Evolutionary conservation across 768 basidiomycete species (phyloP).

Genomic region (Boletus pseudo-olivaceus): DNA sequence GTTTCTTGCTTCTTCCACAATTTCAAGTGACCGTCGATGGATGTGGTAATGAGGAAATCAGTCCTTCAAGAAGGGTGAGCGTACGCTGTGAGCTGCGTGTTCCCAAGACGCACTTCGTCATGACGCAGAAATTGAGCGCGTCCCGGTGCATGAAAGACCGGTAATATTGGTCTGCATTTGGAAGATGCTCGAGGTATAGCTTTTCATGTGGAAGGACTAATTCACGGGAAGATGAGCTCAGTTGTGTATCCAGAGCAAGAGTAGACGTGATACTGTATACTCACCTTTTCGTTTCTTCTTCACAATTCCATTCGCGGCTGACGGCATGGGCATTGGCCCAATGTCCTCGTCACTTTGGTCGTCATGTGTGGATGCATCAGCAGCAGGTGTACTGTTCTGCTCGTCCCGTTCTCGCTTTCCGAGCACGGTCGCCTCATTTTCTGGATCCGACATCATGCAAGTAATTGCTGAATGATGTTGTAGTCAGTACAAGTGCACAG

Average conservation of each 20-base stretch:
- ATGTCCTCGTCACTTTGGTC: constrained; percentile 72
- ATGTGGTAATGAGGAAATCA: constrained; percentile 91
- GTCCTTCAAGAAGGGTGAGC: constrained; percentile 53
- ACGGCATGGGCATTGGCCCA: constrained; percentile 81
- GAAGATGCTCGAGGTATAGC: constrained; percentile 89
- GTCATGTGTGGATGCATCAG: constrained; percentile 24
- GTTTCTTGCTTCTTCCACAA: constrained; percentile 98
- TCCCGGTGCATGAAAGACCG: constrained; percentile 99
- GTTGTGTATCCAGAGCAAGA: background rate
- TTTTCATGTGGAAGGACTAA: constrained; percentile 91
- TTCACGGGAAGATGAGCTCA: constrained; percentile 16
- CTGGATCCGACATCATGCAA: constrained; percentile 40
- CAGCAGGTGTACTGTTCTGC: constrained; percentile 9
- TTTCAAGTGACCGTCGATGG: constrained; percentile 92
- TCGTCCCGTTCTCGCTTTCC: constrained; percentile 59
- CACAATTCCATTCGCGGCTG: constrained; percentile 31
- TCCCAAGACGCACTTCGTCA: constrained; percentile 67
- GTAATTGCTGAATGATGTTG: background rate
- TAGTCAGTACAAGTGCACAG: background rate
- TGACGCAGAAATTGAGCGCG: constrained; percentile 79
- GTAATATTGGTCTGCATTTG: constrained; percentile 89
- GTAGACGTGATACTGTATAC: constrained; percentile 23
- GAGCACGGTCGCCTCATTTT: constrained; percentile 51
- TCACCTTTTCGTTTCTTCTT: constrained; percentile 87
- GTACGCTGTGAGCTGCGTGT: no score